phyloP scores from a whole-genome alignment of 225 moss, liverwort and hornwort species.

The Ulota crispa region DNA sequence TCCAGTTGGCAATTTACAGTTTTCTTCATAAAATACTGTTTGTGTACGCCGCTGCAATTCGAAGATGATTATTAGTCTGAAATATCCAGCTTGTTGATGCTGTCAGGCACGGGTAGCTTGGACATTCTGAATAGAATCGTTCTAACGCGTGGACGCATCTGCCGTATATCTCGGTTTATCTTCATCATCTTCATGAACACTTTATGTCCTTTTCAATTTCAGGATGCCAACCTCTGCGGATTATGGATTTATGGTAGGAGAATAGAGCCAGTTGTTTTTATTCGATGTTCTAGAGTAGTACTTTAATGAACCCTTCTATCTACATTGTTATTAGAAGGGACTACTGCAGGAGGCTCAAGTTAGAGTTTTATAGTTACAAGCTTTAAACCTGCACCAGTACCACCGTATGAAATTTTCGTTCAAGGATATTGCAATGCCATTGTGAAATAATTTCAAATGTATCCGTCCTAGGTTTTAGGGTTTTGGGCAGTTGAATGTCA shows the following conservation, averaged over 20 bases:
- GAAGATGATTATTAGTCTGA: neutral
- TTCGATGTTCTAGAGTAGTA: neutral
- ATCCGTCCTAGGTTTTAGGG: neutral
- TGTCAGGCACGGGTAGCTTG: neutral
- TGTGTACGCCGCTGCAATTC: neutral
- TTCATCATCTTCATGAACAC: neutral
- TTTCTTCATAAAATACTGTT: neutral
- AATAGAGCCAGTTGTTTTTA: neutral
- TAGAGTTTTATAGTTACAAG: neutral
- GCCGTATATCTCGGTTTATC: neutral
- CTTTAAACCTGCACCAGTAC: neutral
- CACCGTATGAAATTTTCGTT: neutral
- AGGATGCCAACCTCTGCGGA: neutral
- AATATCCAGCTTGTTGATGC: neutral
- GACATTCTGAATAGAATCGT: neutral
- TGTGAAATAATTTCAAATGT: neutral
- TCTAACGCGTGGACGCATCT: neutral
- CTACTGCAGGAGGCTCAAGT: neutral
- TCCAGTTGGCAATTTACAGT: neutral
- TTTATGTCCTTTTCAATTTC: neutral
- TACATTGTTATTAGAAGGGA: neutral
- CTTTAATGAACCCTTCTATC: neutral
- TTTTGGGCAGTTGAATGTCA: neutral
- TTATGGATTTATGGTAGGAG: neutral
- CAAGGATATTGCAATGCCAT: neutral